Conservation (phyloP, 352 stramenopile species). For the Pythium monospermum region DNA sequence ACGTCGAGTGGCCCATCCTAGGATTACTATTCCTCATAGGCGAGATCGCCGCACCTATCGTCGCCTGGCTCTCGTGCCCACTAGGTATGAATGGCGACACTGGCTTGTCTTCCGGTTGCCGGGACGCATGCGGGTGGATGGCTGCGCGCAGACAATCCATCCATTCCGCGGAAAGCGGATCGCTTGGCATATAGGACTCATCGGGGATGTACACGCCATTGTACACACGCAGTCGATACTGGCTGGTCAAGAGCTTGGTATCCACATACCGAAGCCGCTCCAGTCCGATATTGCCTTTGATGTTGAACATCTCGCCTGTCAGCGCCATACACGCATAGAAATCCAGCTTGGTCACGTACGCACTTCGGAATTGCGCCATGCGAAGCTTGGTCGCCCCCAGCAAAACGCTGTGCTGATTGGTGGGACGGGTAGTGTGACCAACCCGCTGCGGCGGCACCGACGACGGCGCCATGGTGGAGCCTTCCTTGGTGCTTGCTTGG, state of each 20-base stretch:
- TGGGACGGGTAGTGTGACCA: too few relatives aligned
- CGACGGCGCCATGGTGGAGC: background rate
- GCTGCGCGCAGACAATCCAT: constrained; percentile 69
- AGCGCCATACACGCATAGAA: constrained; percentile 82
- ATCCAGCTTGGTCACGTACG: constrained; percentile 83
- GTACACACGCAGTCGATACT: constrained; percentile 55
- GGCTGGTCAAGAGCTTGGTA: constrained; percentile 53
- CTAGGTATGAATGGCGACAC: too few relatives aligned
- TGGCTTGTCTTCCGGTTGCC: background rate
- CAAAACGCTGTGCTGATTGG: constrained; percentile 36
- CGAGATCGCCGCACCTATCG: background rate
- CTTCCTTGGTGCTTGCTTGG: background rate
- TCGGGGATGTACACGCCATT: constrained; percentile 74
- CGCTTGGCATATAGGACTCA: constrained; percentile 50
- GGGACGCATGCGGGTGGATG: constrained; percentile 9
- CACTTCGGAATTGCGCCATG: constrained; percentile 74
- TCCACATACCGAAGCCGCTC: constrained; percentile 73
- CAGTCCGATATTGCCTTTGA: constrained; percentile 79
- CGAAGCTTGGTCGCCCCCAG: constrained; percentile 71
- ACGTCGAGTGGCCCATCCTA: constrained; percentile 19
- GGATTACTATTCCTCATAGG: background rate
- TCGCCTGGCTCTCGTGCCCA: background rate
- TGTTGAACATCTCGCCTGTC: constrained; percentile 74
- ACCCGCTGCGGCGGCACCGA: background rate
- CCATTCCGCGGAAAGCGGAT: constrained; percentile 71